Conservation (phyloP, 2,329 filamentous ascomycete genomes). For the Lasiodiplodia sp. region DNA sequence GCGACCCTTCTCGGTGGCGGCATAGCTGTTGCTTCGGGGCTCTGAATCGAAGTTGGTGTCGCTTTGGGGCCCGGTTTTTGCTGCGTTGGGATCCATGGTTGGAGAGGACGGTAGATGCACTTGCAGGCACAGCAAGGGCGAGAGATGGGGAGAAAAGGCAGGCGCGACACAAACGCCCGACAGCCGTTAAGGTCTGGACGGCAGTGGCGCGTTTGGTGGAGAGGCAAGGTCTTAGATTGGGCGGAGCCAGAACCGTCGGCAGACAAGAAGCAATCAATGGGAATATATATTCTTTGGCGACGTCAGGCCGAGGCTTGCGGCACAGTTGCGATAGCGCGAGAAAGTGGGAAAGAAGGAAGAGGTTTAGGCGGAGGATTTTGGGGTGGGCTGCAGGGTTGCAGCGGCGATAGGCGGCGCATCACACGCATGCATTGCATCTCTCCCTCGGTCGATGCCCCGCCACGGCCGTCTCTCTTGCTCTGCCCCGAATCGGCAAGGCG, state of each 20-base stretch:
- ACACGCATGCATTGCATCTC: conserved; percentile 16
- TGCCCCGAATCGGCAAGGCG: conserved; percentile 33
- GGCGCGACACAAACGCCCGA: not conserved
- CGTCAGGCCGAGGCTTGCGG: conserved; percentile 1
- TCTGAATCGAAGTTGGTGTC: conserved; percentile 10
- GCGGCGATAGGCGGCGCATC: conserved; percentile 16
- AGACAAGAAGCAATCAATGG: conserved; percentile 8
- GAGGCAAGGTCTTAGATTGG: not conserved
- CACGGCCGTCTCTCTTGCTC: conserved; percentile 30
- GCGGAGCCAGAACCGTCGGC: not conserved
- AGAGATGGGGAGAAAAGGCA: too few species aligned
- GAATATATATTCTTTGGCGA: not conserved
- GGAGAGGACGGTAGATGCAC: not conserved
- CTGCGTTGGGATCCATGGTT: conserved; percentile 8
- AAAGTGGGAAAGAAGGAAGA: conserved; percentile 31
- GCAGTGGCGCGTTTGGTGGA: conserved; percentile 9
- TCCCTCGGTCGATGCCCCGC: conserved; percentile 27
- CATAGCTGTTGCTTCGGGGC: conserved; percentile 27
- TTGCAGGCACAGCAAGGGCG: not conserved
- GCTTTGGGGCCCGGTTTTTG: conserved; percentile 8
- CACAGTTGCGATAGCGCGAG: conserved; percentile 7
- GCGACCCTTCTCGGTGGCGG: conserved; percentile 42
- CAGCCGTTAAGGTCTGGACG: not conserved
- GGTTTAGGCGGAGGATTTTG: not conserved
- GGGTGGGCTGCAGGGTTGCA: conserved; percentile 6